Base-by-base conservation (phyloP, 164 flowering plant species). In the Kingdonia uniflora region DNA sequence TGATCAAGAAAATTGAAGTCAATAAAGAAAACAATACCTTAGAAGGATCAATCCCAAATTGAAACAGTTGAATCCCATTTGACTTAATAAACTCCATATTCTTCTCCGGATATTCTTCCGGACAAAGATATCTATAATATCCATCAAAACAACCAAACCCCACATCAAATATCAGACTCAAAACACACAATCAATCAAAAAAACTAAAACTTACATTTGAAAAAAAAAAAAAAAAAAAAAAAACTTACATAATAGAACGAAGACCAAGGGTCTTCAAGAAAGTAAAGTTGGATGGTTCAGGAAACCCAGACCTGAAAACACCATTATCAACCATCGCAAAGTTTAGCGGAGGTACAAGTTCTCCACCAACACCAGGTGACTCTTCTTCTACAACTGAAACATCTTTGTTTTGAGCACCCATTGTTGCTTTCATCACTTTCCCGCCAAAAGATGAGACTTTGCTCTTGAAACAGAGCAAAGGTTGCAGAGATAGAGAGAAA, bases 301-400 rank as follows among this genome's bases (percentile, higher is more conserved):
- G 97, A 51, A 87, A 90, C 17, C 97, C 97, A 37, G 97, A 90
- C 64, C 97, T 55, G 72, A 73, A 90, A 33, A 90, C 60, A 44
- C 97, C 95, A 59, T 78, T 65, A 26, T 90, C 97, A 19, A 90
- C 97, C 85, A 90, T 74, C 4, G 97, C 63, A 59, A 90, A 90
- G 67, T 90, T 90, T 46, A 87, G 69, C 6, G 97, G 97, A n/a
- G 95, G 95, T 0, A 69, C 74, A 16, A 63, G 38, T 26, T 46
- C 71, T 14, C 55, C 86, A 1, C 55, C 74, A 2, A 57, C 74
- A 17, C 49, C 35, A 29, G 35, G 6, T 3, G 35, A n/a, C n/a
- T 3, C 35, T 3, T 29, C 35, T 29, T 29, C 35, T 4, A 3
- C 35, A 29, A 8, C 4, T 29, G 35, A 29, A 29, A 29, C 35